Evolutionary conservation across 441 rosid species (phyloP), one percentile per base, ranked within the genome.

Genomic region (Cnidoscolus chayamansa): DNA sequence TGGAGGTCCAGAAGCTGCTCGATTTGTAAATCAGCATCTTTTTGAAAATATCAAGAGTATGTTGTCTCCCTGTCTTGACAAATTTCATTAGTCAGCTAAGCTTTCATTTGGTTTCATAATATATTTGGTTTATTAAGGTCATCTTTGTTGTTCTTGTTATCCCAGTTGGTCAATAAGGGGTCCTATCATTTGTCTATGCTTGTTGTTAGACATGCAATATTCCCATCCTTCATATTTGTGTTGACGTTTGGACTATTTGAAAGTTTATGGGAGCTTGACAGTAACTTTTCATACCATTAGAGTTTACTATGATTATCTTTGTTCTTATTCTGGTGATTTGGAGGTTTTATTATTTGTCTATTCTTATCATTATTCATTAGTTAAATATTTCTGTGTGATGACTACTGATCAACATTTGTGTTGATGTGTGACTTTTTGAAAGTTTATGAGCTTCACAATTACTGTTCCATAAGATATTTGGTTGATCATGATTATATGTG

Each of bases 1-100:
- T 85, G 98, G 98, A 75, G 97, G 98, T 73, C 89, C 98, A 12
- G 96, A 90, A 77, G 85, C 98, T 61, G 88, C 98, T 48, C 82
- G 76, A 40, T 93, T 88, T 74, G 89, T 91, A 6, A 91, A 89
- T 72, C 86, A 94, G 12, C 86, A 75, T 67, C 89, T 92, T 30
- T 94, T 89, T 40, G 63, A 74, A 56, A 80, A 94, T 71, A 75
- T 94, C 74, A 88, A 84, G 84, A 85, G 96, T 90, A 87, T 31
- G 93, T 50, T 72, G 67, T 48, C 37, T 64, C 15, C 35, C 70
- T 31, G 19, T 40, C 15, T 40, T 75, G 54, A 10, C 50, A 47
- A 65, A 59, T 40, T 71, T 63, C 43, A 59, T 63, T 32, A 45
- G 17, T 48, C 30, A 62, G 17, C 58, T 43, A 31, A 31, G 3